These are phyloP conservation scores for Macrophomina pseudophaseolina DNA, from an alignment of 2,329 filamentous ascomycete genomes.

Conservation along the genomic window DNA sequence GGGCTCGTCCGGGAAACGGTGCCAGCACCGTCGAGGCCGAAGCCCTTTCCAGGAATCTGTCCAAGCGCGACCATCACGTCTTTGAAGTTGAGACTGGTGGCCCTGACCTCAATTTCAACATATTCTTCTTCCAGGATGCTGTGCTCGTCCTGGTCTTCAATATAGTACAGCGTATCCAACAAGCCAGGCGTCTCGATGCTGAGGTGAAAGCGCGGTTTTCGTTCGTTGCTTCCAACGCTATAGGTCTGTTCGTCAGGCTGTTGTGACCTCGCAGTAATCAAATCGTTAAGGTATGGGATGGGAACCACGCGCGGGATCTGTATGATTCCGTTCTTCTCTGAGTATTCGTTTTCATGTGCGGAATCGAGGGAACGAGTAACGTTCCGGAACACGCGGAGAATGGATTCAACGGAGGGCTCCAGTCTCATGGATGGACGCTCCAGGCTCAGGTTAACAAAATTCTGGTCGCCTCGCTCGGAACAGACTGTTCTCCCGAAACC, in stretches of 20 bases:
- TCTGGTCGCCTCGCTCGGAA: too few relatives aligned
- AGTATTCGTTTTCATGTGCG: background rate
- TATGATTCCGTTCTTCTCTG: background rate
- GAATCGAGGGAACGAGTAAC: too few relatives aligned
- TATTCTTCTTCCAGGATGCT: slow-evolving; percentile 34
- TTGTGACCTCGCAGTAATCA: background rate
- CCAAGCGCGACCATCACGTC: slow-evolving; percentile 24
- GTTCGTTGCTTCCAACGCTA: background rate
- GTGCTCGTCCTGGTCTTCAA: background rate
- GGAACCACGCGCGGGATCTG: background rate
- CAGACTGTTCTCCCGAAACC: too few relatives aligned
- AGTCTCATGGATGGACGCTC: background rate
- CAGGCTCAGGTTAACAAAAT: too few relatives aligned
- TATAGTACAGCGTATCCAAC: slow-evolving; percentile 4
- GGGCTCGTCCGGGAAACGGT: too few relatives aligned
- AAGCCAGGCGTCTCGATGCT: background rate
- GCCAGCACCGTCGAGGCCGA: too few relatives aligned
- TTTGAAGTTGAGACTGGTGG: slow-evolving; percentile 24
- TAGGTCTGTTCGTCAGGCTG: background rate
- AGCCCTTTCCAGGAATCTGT: too few relatives aligned
- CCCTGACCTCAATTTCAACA: slow-evolving; percentile 34
- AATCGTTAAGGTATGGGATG: background rate
- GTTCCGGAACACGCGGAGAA: background rate
- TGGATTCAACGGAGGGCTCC: background rate
- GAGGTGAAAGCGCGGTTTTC: background rate